Base-by-base conservation (phyloP, 148 eudicot species). In the Rhododendron mucronatum region DNA sequence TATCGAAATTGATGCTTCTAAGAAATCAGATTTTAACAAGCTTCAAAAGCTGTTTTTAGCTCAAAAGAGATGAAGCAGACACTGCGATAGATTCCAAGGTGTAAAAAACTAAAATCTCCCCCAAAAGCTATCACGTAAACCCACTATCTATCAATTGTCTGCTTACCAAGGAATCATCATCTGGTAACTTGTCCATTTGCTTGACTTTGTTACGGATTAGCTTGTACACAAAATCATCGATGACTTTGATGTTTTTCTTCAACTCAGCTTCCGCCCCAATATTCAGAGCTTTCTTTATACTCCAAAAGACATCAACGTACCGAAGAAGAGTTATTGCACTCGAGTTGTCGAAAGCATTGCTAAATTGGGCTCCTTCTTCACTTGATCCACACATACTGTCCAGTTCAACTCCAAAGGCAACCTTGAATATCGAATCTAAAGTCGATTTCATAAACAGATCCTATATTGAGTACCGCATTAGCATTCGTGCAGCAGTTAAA, bases 391-490 rank as follows among this genome's bases (percentile, higher is more conserved):
- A 84, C 92, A 91, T 87, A 86, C 91, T 91, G 86, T 95, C 93
- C 10, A 95, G 87, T 20, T 94, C 96, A 82, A 91, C 88, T 69
- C 98, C 98, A 84, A 95, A 90, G 39, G 87, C 94, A 37, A 94
- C 97, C 80, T 88, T 94, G 91, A 93, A 93, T 69, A 93, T 89
- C 0, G 96, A 95, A 84, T 95, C 97, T 30, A 95, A 77, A 21
- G 98, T 91, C 5, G 97, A 88, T 87, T 91, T 94, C 98, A 93
- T 93, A 84, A 94, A 95, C 84, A 94, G 83, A 80, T 94, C 98
- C 98, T 94, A 85, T 82, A 90, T 63, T 44, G 28, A 50, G 41
- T n/a, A 79, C 11, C 45, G 2, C 5, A 21, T 55, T 41, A 76
- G 53, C 28, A 15, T 85, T 55, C 10, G 0, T 18, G 39, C 65